Conservation (phyloP, 176 grass and related monocot genomes). For the Metroxylon sagu region DNA sequence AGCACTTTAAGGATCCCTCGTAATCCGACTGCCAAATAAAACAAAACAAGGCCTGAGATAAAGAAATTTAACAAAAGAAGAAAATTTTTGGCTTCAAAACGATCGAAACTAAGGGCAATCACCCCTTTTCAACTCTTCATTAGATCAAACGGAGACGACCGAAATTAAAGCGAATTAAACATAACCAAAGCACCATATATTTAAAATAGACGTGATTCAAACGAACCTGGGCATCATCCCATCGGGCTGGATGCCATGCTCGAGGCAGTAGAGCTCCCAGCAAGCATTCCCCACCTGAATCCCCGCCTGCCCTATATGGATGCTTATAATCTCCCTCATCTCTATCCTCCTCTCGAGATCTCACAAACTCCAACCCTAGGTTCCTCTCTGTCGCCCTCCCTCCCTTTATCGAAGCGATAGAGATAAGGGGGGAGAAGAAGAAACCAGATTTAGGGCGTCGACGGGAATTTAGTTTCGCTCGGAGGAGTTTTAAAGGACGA, state of each 20-base stretch:
- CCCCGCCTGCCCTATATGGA: conserved; percentile 89
- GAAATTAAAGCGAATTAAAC: too few species aligned
- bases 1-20: too few species aligned
- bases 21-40: too few species aligned
- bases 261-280: conserved; percentile 96
- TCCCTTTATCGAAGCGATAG: not conserved
- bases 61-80: too few species aligned
- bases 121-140: too few species aligned
- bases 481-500: too few species aligned
- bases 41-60: too few species aligned
- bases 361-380: not conserved
- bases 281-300: conserved; percentile 91
- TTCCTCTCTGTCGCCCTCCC: not conserved
- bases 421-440: not conserved
- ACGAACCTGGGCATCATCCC: conserved; percentile 61
- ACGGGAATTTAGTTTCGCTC: too few species aligned
- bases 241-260: conserved; percentile 81
- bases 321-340: conserved; percentile 95
- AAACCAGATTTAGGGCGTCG: not conserved
- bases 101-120: too few species aligned
- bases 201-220: not conserved
- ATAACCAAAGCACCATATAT: too few species aligned
- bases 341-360: not conserved
- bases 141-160: too few species aligned
- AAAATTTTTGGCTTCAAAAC: too few species aligned